Percentiles rank a stretch among this genome's conserved stretches.
Conservation (phyloP, 1,284 basidiomycete species). For the Serendipita sp. region DNA sequence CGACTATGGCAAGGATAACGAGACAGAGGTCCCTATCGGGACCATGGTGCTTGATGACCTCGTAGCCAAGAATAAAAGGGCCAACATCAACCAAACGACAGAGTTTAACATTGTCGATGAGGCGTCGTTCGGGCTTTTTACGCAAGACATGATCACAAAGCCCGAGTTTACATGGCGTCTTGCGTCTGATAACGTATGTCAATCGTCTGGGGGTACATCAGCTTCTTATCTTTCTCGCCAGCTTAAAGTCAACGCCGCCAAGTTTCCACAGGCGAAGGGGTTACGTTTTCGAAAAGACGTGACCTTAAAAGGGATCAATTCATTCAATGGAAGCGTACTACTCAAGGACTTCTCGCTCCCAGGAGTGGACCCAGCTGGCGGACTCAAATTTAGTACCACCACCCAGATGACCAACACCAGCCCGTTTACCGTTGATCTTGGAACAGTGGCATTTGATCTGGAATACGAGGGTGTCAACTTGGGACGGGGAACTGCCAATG, state of each 20-base stretch:
- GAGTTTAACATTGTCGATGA: slow-evolving; percentile 40
- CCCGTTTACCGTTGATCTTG: slow-evolving; percentile 57
- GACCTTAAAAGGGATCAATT: slow-evolving; percentile 52
- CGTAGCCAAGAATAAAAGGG: slow-evolving; percentile 35
- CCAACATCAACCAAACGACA: slow-evolving; percentile 42
- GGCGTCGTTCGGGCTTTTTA: slow-evolving; percentile 41
- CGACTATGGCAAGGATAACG: slow-evolving; percentile 27
- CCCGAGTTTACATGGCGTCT: slow-evolving; percentile 61
- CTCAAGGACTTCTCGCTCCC: slow-evolving; percentile 54
- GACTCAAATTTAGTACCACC: slow-evolving; percentile 49
- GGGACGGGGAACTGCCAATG: slow-evolving; percentile 39
- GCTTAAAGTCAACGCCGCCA: neutral
- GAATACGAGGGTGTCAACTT: slow-evolving; percentile 45
- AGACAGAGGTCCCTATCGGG: slow-evolving; percentile 26
- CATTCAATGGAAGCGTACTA: slow-evolving; percentile 42
- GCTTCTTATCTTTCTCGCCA: neutral
- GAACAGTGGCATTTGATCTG: slow-evolving; percentile 52
- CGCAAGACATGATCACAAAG: slow-evolving; percentile 46
- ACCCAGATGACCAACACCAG: slow-evolving; percentile 52
- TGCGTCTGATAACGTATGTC: slow-evolving; percentile 28
- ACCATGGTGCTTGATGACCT: slow-evolving; percentile 33
- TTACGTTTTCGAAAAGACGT: slow-evolving; percentile 47
- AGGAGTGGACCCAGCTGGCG: slow-evolving; percentile 51
- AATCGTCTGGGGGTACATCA: slow-evolving; percentile 46
- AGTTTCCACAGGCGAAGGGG: slow-evolving; percentile 31